Conservation (phyloP, 495 filamentous ascomycete genomes). For the Aspergillus baeticus region DNA sequence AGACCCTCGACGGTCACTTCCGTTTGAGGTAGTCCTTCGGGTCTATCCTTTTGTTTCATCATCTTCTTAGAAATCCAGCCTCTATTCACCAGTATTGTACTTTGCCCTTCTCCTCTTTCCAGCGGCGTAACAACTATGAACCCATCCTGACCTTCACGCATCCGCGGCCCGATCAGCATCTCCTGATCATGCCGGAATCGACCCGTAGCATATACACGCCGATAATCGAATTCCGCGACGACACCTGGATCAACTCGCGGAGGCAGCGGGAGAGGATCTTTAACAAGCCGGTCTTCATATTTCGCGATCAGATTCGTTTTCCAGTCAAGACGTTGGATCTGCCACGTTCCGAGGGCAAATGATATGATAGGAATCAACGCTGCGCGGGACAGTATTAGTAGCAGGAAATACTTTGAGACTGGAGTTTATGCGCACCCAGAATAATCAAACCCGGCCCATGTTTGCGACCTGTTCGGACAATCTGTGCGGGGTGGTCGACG, state of each 20-base stretch:
- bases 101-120: conserved; percentile 62
- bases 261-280: conserved; percentile 83
- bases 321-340: conserved; percentile 89
- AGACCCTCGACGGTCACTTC: conserved; percentile 79
- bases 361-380: conserved; percentile 89
- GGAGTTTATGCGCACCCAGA: conserved; percentile 60
- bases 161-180: conserved; percentile 91
- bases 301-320: conserved; percentile 88
- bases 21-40: conserved; percentile 57
- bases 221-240: conserved; percentile 88
- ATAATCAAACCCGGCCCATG: conserved; percentile 84
- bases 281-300: conserved; percentile 85
- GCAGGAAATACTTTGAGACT: not conserved
- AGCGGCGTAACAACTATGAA: conserved; percentile 90
- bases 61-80: conserved; percentile 84
- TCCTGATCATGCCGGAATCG: conserved; percentile 81
- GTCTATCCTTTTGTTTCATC: conserved; percentile 58
- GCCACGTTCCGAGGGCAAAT: conserved; percentile 90
- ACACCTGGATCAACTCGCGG: conserved; percentile 74
- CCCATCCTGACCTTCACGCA: conserved; percentile 85
- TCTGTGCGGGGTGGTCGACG: conserved; percentile 77
- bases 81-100: conserved; percentile 77
- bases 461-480: conserved; percentile 67
- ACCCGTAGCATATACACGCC: conserved; percentile 77
- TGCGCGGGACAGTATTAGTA: conserved; percentile 23